Percentiles rank a stretch among this genome's conserved stretches.
phyloP scores from a whole-genome alignment of 2,329 filamentous ascomycete genomes.

The Fonsecaea nubica region DNA sequence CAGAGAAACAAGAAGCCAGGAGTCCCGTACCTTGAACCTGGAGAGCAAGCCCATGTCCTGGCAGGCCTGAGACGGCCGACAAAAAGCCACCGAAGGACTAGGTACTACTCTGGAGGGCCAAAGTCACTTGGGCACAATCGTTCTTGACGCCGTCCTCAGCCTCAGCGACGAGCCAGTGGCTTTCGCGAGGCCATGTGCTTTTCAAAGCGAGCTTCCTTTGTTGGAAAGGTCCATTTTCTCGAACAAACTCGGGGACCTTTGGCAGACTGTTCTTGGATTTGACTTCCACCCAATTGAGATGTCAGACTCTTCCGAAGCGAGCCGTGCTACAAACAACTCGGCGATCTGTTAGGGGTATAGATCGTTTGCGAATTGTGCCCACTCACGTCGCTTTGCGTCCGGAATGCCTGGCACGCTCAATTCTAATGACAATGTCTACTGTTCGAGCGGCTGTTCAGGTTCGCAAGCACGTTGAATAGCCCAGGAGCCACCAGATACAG shows the following conservation, averaged over 20 bases:
- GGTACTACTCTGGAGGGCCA: background rate
- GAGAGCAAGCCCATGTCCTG: background rate
- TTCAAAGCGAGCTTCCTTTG: constrained; percentile 13
- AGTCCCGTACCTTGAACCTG: background rate
- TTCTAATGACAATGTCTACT: background rate
- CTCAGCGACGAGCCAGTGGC: background rate
- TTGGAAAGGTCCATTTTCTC: constrained; percentile 18
- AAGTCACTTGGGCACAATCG: background rate
- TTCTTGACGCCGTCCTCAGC: background rate
- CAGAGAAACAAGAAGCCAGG: background rate
- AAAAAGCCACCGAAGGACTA: background rate
- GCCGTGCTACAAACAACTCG: constrained; percentile 3
- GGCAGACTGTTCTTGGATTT: constrained; percentile 9
- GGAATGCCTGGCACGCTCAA: background rate
- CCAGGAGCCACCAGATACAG: background rate
- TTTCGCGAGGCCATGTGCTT: background rate
- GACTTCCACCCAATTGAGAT: constrained; percentile 5
- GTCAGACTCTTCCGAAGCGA: constrained; percentile 17
- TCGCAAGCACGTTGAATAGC: background rate
- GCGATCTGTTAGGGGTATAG: background rate
- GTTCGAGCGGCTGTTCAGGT: background rate
- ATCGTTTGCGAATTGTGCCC: background rate
- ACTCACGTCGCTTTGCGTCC: background rate
- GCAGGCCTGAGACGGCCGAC: background rate
- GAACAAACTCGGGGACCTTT: constrained; percentile 6